Evolutionary conservation across 371 early-diverging fungal species (phyloP), one percentile per base, ranked within the genome.

Genomic region (Lichtheimia ramosa): DNA sequence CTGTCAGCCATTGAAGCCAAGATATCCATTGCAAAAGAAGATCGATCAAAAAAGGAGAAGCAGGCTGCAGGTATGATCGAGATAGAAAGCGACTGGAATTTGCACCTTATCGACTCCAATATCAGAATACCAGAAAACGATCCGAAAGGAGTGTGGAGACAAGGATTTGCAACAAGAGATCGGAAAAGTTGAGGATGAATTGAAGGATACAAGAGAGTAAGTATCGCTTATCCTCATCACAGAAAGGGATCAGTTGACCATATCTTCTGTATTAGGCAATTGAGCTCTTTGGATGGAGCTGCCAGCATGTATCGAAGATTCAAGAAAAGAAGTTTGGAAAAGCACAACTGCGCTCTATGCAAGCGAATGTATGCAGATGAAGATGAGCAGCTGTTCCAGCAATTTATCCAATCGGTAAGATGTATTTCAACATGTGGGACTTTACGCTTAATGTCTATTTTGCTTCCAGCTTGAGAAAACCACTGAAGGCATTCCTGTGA

Each of bases 261-360:
- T 54, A 12, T 41, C 12, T 28, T 58, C 25, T 8, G 18, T 52
- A n/a, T 3, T 41, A 70, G 66, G 23, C 50, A 61, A 48, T 42
- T 58, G 34, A 56, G 65, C 16, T 57, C 49, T 43, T 51, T 69
- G 43, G 70, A 73, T 61, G 82, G 84, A 57, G 84, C 82, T 15
- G 57, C 68, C n/a, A 61, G 71, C 3, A 80, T 91, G 70, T 90
- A 91, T 66, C 59, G 55, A 24, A 75, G 84, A 6, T 92, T 85
- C 51, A 65, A 85, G 41, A 62, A 66, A 28, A 69, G 79, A 42
- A 74, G 82, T 39, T 62, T 84, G 18, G 60, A 64, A 2, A 65
- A 68, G 16, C 73, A 85, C 21, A 65, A 78, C 39, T 94, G 95
- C 57, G 89, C 92, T 3, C 67, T 93, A 3, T 94, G 95, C 70